A percentile compares a stretch with the other conserved stretches of the same genome.
phyloP scores from a whole-genome alignment of 2,329 filamentous ascomycete genomes.

The Fonsecaea nubica region DNA sequence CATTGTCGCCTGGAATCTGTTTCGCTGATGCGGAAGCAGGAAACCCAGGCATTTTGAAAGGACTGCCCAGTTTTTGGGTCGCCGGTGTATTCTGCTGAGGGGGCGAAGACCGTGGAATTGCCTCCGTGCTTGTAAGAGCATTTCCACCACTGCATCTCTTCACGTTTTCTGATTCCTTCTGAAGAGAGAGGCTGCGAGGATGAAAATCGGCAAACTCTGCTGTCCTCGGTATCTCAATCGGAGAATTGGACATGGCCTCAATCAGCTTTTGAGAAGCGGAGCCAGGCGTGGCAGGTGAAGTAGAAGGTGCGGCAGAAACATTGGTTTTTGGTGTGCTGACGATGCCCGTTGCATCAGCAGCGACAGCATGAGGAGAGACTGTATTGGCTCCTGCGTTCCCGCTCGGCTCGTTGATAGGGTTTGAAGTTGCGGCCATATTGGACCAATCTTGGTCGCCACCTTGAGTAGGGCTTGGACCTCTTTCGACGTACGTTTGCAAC shows the following conservation, averaged over 20 bases:
- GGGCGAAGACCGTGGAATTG: not conserved
- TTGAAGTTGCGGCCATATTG: not conserved
- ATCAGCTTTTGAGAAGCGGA: not conserved
- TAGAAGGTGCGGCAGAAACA: not conserved
- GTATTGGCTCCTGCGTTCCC: not conserved
- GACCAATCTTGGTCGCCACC: conserved; percentile 1
- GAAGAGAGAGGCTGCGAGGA: not conserved
- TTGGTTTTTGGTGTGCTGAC: not conserved
- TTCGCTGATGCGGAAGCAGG: not conserved
- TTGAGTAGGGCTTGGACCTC: conserved; percentile 8
- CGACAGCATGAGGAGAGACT: not conserved
- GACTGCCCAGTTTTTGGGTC: conserved; percentile 6
- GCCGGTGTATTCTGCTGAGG: conserved; percentile 1
- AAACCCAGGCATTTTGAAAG: not conserved
- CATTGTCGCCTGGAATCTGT: not conserved
- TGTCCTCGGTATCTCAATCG: conserved; percentile 5
- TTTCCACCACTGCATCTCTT: not conserved
- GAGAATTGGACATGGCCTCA: not conserved
- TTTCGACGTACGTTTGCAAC: not conserved
- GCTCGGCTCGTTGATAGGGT: not conserved
- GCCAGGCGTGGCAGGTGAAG: not conserved
- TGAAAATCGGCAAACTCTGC: not conserved
- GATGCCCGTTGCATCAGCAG: not conserved
- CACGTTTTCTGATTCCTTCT: not conserved
- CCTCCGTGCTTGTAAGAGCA: not conserved